Percentiles rank a stretch among this genome's conserved stretches.
Evolutionary conservation across 768 basidiomycete genomes (phyloP).

Genomic region (Leccinellum luteum): DNA sequence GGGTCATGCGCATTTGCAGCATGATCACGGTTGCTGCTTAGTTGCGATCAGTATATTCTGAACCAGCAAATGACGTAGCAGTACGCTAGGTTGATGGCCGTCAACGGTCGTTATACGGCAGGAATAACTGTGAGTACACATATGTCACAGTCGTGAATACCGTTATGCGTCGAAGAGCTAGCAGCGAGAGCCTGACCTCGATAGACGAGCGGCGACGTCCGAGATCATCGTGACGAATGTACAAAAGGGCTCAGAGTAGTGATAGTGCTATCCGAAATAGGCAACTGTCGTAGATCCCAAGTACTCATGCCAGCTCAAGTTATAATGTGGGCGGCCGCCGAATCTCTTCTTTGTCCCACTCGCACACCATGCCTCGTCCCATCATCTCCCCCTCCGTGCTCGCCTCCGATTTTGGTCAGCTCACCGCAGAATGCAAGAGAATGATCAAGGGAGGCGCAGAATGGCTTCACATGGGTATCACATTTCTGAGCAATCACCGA

Average conservation of each 20-base stretch:
- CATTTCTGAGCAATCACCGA: conserved; percentile 1
- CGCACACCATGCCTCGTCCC: conserved; percentile 65
- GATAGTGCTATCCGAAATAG: conserved; percentile 11
- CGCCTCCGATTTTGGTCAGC: conserved; percentile 94
- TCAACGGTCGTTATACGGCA: conserved; percentile 56
- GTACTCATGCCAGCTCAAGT: conserved; percentile 4
- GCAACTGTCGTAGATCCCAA: conserved; percentile 28
- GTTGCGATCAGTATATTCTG: conserved; percentile 45
- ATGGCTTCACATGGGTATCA: conserved; percentile 95
- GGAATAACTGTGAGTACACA: conserved; percentile 10
- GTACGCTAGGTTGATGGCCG: conserved; percentile 59
- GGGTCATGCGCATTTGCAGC: conserved; percentile 12
- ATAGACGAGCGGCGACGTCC: background rate
- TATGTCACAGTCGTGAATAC: conserved; percentile 25
- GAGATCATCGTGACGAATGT: no score
- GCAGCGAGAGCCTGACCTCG: conserved; percentile 13
- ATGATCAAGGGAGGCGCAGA: conserved; percentile 96
- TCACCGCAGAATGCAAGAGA: conserved; percentile 91
- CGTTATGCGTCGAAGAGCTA: background rate
- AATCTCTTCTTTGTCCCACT: conserved; percentile 7
- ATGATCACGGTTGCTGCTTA: background rate
- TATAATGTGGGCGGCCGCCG: background rate
- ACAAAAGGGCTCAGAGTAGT: no score
- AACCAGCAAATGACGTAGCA: conserved; percentile 52
- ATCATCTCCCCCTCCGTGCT: conserved; percentile 98